Evolutionary conservation across 768 basidiomycete species (phyloP).

Genomic region (Phaeotremella skinneri): DNA sequence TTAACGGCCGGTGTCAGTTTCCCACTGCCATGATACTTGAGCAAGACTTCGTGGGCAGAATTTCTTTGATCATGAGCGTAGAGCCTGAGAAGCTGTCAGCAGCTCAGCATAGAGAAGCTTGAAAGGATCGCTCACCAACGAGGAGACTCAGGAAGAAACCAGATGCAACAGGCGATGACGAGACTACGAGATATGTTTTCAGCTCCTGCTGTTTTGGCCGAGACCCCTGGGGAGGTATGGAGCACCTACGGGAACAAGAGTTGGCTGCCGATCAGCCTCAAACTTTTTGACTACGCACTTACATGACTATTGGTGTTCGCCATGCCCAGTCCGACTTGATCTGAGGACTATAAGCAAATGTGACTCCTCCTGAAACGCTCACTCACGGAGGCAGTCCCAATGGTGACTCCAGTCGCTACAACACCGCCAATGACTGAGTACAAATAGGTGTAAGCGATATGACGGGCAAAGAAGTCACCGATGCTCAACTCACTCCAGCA

Average conservation of each 20-base stretch:
- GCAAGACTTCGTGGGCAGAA: conserved; percentile 20
- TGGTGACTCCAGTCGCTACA: conserved; percentile 22
- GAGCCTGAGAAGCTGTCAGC: conserved; percentile 18
- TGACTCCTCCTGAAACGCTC: not conserved
- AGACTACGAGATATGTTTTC: conserved; percentile 17
- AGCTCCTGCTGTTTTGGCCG: not conserved
- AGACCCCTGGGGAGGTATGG: too few species aligned
- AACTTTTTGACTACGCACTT: conserved; percentile 3
- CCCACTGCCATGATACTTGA: conserved; percentile 32
- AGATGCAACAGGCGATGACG: conserved; percentile 16
- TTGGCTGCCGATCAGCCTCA: conserved; percentile 15
- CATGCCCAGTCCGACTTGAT: too few species aligned
- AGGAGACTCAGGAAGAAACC: conserved; percentile 35
- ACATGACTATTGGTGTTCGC: conserved; percentile 30
- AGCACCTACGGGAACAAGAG: conserved; percentile 17
- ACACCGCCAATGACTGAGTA: conserved; percentile 15
- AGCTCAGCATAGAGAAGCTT: not conserved
- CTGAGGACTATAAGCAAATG: too few species aligned
- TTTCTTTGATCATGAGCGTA: conserved; percentile 25
- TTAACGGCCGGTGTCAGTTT: conserved; percentile 19
- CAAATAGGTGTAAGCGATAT: too few species aligned
- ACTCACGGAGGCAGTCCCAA: conserved; percentile 17
- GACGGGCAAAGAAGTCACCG: conserved; percentile 1
- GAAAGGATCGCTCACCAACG: conserved; percentile 22
- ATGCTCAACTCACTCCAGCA: conserved; percentile 4